These are phyloP conservation scores for Populus deltoides DNA, from an alignment of 345 rosid species.

Conservation along the genomic window DNA sequence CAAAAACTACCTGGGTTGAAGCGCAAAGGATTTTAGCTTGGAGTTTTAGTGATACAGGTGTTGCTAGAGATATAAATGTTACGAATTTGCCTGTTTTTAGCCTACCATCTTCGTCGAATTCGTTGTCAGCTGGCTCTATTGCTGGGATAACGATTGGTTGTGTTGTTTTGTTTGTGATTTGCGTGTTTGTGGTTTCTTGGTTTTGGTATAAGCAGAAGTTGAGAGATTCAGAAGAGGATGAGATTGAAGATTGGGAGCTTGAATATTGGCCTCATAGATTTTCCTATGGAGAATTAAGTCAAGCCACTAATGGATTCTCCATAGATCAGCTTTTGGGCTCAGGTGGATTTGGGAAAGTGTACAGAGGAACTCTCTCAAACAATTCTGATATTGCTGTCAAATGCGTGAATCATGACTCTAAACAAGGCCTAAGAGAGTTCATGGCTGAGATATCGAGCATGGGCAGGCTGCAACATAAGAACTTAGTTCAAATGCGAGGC, in stretches of 20 bases:
- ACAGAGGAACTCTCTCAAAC: constrained; percentile 56
- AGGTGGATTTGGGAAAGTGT: constrained; percentile 82
- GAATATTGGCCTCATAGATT: constrained; percentile 92
- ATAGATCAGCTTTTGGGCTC: constrained; percentile 60
- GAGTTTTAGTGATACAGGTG: constrained; percentile 76
- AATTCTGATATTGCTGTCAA: constrained; percentile 63
- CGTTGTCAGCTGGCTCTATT: constrained; percentile 56
- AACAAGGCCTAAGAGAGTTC: constrained; percentile 85
- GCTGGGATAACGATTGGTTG: constrained; percentile 65
- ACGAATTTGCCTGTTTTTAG: constrained; percentile 58
- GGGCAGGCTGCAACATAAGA: constrained; percentile 86
- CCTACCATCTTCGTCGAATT: constrained; percentile 35
- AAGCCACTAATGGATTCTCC: constrained; percentile 64
- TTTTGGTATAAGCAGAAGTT: constrained; percentile 41
- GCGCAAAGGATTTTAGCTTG: constrained; percentile 71
- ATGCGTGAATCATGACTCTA: constrained; percentile 82
- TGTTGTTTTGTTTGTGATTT: constrained; percentile 34
- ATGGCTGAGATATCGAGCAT: constrained; percentile 94
- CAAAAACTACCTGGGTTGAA: constrained; percentile 68
- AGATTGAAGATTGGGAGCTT: constrained; percentile 79
- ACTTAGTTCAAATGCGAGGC: constrained; percentile 74
- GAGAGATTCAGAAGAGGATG: constrained; percentile 50
- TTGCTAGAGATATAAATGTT: constrained; percentile 56
- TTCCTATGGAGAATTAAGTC: constrained; percentile 64
- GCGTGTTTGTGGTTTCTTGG: constrained; percentile 36